Evolutionary conservation across 2,329 filamentous ascomycete species (phyloP).

Genomic region (Cladosporium sp.): DNA sequence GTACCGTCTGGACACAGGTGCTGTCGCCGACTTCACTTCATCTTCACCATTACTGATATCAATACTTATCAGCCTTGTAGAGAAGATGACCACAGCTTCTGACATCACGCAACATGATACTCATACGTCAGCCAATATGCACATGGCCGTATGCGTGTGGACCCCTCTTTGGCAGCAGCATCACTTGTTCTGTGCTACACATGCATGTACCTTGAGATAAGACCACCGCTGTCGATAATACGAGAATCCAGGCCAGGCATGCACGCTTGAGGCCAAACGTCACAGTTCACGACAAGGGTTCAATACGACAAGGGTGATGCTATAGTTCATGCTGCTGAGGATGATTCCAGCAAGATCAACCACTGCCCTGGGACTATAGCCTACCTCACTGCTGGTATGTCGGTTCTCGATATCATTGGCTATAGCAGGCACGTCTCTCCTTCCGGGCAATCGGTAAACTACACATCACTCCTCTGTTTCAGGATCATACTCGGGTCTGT

Average conservation of each 20-base stretch:
- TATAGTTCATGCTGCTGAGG: conserved; percentile 7
- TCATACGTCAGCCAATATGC: conserved; percentile 3
- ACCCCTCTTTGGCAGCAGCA: conserved; percentile 7
- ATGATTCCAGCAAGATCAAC: conserved; percentile 5
- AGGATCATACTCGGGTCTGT: not conserved
- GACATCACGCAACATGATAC: conserved; percentile 1
- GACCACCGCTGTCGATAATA: conserved; percentile 10
- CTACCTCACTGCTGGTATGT: conserved; percentile 2
- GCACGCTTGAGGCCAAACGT: not conserved
- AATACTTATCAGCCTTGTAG: not conserved
- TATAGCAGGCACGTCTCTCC: not conserved
- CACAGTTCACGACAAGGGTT: not conserved
- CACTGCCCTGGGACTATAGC: conserved; percentile 1
- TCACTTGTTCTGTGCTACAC: not conserved
- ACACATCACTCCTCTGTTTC: not conserved
- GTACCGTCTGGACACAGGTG: not conserved
- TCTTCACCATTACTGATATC: not conserved
- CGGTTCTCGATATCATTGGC: not conserved
- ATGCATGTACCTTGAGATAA: not conserved
- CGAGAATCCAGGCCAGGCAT: not conserved
- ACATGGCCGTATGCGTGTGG: not conserved
- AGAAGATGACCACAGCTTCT: not conserved
- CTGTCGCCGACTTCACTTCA: conserved; percentile 14
- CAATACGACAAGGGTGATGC: not conserved
- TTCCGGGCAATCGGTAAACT: not conserved